Percentiles rank a stretch among this genome's conserved stretches.
These are phyloP conservation scores for Candida schatavii DNA, from an alignment of 805 yeast genomes.

Conservation along the genomic window DNA sequence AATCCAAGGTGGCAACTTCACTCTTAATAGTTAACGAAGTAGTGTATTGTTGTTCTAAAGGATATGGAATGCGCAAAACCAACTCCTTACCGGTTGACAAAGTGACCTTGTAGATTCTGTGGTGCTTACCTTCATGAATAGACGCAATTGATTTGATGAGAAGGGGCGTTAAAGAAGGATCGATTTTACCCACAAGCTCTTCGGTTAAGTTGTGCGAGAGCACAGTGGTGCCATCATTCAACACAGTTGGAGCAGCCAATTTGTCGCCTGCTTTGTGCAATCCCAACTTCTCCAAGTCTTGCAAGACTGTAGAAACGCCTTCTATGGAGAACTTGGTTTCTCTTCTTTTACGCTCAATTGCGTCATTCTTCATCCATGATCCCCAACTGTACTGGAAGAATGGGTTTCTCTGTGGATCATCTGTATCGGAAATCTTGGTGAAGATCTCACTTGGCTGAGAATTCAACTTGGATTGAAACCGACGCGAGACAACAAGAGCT, in stretches of 20 bases:
- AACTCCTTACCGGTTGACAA: conserved; percentile 60
- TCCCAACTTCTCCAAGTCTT: conserved; percentile 37
- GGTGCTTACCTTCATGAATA: conserved; percentile 92
- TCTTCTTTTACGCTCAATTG: conserved; percentile 68
- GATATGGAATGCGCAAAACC: conserved; percentile 84
- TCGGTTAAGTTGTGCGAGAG: conserved; percentile 49
- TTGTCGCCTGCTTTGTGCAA: conserved; percentile 19
- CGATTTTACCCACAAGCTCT: conserved; percentile 42
- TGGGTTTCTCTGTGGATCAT: conserved; percentile 64
- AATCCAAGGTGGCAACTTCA: conserved; percentile 94
- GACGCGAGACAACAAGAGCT: neutral
- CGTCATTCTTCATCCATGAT: conserved; percentile 84
- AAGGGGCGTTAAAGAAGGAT: conserved; percentile 36
- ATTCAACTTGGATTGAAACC: conserved; percentile 8
- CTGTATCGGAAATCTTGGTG: conserved; percentile 57
- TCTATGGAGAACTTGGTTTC: conserved; percentile 77
- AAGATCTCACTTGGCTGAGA: conserved; percentile 36
- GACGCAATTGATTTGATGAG: conserved; percentile 71
- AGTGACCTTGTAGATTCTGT: conserved; percentile 75
- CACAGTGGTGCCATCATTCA: conserved; percentile 40
- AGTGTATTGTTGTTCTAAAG: conserved; percentile 61
- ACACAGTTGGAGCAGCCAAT: conserved; percentile 31
- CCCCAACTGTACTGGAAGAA: conserved; percentile 95
- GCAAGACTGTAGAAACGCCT: conserved; percentile 61
- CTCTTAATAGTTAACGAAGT: conserved; percentile 69